Evolutionary conservation across 192 early-diverging fungal species (phyloP).

Genomic region (Pilobolus umbonatus): DNA sequence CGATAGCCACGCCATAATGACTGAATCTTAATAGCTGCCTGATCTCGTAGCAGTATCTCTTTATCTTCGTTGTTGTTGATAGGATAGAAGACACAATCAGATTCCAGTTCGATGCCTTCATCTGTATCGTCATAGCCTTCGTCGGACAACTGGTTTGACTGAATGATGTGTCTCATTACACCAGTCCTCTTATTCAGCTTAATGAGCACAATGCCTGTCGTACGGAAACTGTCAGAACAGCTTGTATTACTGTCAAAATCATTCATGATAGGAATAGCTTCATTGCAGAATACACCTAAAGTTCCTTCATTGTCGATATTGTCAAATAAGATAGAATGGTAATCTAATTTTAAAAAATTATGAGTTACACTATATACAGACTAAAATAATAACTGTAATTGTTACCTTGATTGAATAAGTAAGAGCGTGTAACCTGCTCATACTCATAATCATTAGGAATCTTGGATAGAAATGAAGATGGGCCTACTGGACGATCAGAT

Average conservation of each 20-base stretch:
- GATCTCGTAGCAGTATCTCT: background rate
- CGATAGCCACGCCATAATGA: constrained; percentile 17
- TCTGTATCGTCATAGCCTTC: constrained; percentile 18
- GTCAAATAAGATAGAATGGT: constrained; percentile 1
- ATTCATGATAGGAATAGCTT: constrained; percentile 2
- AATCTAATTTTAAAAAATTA: background rate
- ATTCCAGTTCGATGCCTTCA: constrained; percentile 14
- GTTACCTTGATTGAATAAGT: background rate
- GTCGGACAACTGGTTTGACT: no score
- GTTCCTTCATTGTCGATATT: constrained; percentile 10
- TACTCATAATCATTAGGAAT: background rate
- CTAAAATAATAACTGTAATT: constrained; percentile 1
- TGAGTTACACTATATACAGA: background rate
- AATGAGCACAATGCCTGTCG: background rate
- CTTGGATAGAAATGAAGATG: constrained; percentile 22
- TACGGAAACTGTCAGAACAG: background rate
- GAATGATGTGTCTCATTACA: no score
- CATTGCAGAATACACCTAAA: constrained; percentile 11
- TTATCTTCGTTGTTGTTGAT: constrained; percentile 1
- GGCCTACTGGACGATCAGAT: constrained; percentile 14
- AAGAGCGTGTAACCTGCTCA: background rate
- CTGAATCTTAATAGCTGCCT: constrained; percentile 21
- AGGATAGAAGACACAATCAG: constrained; percentile 18
- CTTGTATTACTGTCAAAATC: constrained; percentile 1
- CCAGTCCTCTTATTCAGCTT: constrained; percentile 1